These are phyloP conservation scores for Gynandropsis gynandra DNA, from an alignment of 345 rosid species.

Conservation along the genomic window DNA sequence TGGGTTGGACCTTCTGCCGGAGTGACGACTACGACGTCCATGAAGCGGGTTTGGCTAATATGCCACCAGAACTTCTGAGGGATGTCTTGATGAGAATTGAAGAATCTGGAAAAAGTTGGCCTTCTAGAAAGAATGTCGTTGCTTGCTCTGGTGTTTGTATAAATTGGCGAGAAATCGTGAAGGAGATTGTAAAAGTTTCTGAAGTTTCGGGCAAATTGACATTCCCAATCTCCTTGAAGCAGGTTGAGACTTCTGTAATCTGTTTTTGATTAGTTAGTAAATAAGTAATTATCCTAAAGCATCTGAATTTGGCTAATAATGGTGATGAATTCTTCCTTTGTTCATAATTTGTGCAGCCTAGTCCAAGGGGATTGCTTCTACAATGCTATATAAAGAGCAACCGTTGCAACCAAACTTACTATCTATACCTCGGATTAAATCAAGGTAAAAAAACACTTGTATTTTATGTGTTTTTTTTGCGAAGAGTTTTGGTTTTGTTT, in stretches of 20 bases:
- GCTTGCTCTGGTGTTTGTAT: constrained; percentile 90
- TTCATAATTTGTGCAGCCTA: constrained; percentile 57
- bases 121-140: constrained; percentile 66
- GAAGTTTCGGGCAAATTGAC: constrained; percentile 68
- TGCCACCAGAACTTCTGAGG: constrained; percentile 90
- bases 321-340: not conserved
- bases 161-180: constrained; percentile 84
- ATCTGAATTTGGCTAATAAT: not conserved
- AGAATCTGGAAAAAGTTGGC: constrained; percentile 68
- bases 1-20: no score
- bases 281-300: no score
- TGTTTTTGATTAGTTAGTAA: no score
- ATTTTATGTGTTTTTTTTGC: no score
- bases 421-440: constrained; percentile 68
- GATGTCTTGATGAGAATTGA: constrained; percentile 78
- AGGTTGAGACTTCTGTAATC: constrained; percentile 34
- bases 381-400: constrained; percentile 80
- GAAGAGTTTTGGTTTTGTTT: not conserved
- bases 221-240: constrained; percentile 85
- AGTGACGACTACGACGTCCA: no score
- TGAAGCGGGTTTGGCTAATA: constrained; percentile 91
- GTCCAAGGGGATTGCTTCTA: constrained; percentile 72
- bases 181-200: constrained; percentile 72
- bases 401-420: constrained; percentile 69
- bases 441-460: constrained; percentile 58